Evolutionary conservation across 352 stramenopile species (phyloP).

Genomic region (Phytophthora sp.): DNA sequence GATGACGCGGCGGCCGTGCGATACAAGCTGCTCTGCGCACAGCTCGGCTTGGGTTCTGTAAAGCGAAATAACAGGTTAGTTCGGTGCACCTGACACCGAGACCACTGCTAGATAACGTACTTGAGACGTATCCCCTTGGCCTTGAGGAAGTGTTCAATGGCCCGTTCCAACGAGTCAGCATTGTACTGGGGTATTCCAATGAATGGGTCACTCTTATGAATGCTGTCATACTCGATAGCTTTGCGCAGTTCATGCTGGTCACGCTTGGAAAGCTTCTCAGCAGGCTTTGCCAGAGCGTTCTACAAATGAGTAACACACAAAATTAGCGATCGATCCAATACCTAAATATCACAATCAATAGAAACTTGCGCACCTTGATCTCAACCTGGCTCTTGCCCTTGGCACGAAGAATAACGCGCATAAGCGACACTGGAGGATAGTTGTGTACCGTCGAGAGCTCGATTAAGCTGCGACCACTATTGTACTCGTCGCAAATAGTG

Average conservation of each 20-base stretch:
- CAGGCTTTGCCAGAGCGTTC: slow-evolving; percentile 57
- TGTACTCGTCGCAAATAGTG: slow-evolving; percentile 73
- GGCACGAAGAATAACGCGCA: slow-evolving; percentile 78
- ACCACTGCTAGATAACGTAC: slow-evolving; percentile 35
- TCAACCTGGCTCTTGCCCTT: slow-evolving; percentile 67
- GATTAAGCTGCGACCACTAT: slow-evolving; percentile 78
- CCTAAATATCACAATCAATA: neutral
- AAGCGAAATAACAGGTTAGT: slow-evolving; percentile 15
- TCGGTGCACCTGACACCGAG: neutral
- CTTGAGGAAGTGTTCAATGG: slow-evolving; percentile 77
- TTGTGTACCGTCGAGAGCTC: slow-evolving; percentile 77
- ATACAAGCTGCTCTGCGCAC: slow-evolving; percentile 62
- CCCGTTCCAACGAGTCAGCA: slow-evolving; percentile 72
- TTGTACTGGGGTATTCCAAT: slow-evolving; percentile 77
- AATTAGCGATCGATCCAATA: neutral
- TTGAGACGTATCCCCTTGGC: slow-evolving; percentile 79
- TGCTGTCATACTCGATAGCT: slow-evolving; percentile 79
- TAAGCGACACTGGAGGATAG: slow-evolving; percentile 84
- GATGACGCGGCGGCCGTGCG: slow-evolving; percentile 76
- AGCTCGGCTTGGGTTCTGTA: slow-evolving; percentile 74
- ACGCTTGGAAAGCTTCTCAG: slow-evolving; percentile 61
- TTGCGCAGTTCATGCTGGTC: slow-evolving; percentile 78
- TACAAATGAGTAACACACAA: slow-evolving; percentile 33
- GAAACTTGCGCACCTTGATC: slow-evolving; percentile 51
- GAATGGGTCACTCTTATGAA: slow-evolving; percentile 86